These are phyloP conservation scores for Apophysomyces variabilis DNA, from an alignment of 371 early-diverging fungal genomes.

Conservation along the genomic window DNA sequence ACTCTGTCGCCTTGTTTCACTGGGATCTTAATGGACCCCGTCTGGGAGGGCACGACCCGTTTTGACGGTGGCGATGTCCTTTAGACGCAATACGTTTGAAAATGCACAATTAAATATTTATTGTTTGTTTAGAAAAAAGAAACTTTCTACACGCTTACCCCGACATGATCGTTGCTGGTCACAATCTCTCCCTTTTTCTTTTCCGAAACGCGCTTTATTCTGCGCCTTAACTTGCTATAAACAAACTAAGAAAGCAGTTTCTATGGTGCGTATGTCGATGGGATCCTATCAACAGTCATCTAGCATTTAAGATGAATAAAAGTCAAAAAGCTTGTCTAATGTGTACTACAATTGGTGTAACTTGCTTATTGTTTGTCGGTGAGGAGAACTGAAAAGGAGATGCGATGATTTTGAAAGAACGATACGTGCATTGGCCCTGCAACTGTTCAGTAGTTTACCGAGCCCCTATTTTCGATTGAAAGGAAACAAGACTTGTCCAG, in stretches of 20 bases:
- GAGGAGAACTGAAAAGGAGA: constrained; percentile 11
- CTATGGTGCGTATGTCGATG: too few relatives aligned
- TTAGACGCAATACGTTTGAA: background rate
- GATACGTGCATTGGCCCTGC: constrained; percentile 11
- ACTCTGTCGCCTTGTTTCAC: background rate
- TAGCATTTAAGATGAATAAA: background rate
- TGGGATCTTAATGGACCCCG: background rate
- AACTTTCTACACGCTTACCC: background rate
- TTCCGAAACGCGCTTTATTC: background rate
- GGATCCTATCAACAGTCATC: background rate
- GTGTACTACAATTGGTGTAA: background rate
- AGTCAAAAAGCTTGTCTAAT: background rate
- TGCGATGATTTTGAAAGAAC: constrained; percentile 6
- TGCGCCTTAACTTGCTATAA: background rate
- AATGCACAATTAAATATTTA: background rate
- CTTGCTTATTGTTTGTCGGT: constrained; percentile 10
- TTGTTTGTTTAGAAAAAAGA: background rate
- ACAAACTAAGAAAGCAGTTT: background rate
- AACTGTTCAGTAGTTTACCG: background rate
- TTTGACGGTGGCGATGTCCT: background rate
- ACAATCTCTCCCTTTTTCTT: constrained; percentile 4
- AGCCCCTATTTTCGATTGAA: constrained; percentile 10
- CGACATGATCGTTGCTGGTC: constrained; percentile 1
- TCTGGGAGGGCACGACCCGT: background rate
- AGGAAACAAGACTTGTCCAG: background rate